Percentiles rank a stretch among this genome's conserved stretches.
Conservation (phyloP, 495 filamentous ascomycete genomes). For the Usnea hakonensis region DNA sequence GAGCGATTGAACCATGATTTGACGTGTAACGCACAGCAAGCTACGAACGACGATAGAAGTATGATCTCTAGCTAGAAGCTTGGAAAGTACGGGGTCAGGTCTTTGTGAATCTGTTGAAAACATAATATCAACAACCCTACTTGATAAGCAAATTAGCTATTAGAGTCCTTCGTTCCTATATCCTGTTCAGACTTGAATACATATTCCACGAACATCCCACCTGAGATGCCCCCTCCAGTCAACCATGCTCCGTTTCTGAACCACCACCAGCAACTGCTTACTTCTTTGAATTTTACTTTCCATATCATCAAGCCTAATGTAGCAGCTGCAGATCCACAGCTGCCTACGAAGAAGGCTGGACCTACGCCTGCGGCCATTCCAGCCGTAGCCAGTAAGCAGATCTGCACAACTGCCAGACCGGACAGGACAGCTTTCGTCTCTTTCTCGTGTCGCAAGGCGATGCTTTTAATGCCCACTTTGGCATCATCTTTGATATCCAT, state of each 20-base stretch:
- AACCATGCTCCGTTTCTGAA: slow-evolving; percentile 69
- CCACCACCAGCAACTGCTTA: slow-evolving; percentile 94
- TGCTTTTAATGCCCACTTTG: slow-evolving; percentile 90
- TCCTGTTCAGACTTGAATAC: slow-evolving; percentile 14
- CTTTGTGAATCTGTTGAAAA: neutral
- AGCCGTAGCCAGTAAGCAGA: slow-evolving; percentile 70
- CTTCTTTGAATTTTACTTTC: slow-evolving; percentile 74
- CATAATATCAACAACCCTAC: neutral
- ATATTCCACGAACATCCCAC: slow-evolving; percentile 61
- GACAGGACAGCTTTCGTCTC: slow-evolving; percentile 81
- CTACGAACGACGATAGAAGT: slow-evolving; percentile 10
- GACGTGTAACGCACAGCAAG: slow-evolving; percentile 3
- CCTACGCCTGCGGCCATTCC: slow-evolving; percentile 67
- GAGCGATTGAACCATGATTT: slow-evolving; percentile 2
- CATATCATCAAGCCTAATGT: slow-evolving; percentile 82
- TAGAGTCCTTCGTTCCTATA: neutral
- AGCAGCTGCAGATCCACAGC: slow-evolving; percentile 71
- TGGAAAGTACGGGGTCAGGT: neutral
- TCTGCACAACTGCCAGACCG: slow-evolving; percentile 64
- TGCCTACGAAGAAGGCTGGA: slow-evolving; percentile 75
- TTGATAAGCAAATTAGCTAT: neutral
- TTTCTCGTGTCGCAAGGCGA: slow-evolving; percentile 78
- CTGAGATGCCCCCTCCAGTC: slow-evolving; percentile 58
- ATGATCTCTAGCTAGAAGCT: slow-evolving; percentile 4
- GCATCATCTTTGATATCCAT: slow-evolving; percentile 96